These are phyloP conservation scores for Antitrichia curtipendula DNA, from an alignment of 225 moss, liverwort and hornwort genomes.

Conservation along the genomic window DNA sequence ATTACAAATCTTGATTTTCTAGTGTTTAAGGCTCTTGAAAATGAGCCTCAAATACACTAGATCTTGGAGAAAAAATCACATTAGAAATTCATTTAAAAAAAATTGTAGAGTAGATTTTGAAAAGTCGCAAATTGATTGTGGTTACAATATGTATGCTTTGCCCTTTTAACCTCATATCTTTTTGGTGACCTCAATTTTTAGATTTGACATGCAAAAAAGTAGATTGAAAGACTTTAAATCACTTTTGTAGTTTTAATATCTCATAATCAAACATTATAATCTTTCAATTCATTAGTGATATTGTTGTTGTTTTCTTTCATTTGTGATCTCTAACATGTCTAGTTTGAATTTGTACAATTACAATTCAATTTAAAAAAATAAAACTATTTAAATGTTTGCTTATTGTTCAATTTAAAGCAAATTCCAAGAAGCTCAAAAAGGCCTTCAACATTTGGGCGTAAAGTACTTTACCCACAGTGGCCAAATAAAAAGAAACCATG, in stretches of 20 bases:
- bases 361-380: background rate
- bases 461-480: background rate
- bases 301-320: accelerated
- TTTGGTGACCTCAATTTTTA: background rate
- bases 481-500: background rate
- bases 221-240: background rate
- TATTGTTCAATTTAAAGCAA: background rate
- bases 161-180: background rate
- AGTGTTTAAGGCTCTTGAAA: background rate
- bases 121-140: background rate
- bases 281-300: background rate
- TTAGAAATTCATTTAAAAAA: too few species aligned
- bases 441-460: background rate
- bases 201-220: background rate
- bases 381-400: too few species aligned
- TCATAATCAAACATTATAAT: background rate
- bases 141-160: background rate
- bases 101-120: background rate
- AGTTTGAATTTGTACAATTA: background rate
- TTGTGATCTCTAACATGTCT: too few species aligned
- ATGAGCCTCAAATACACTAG: background rate
- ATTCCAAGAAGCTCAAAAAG: background rate
- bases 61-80: background rate
- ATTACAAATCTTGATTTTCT: background rate
- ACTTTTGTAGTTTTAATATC: background rate